Conservation (phyloP, 805 yeast genomes). For the Cyberlindnera xylosilytica region DNA sequence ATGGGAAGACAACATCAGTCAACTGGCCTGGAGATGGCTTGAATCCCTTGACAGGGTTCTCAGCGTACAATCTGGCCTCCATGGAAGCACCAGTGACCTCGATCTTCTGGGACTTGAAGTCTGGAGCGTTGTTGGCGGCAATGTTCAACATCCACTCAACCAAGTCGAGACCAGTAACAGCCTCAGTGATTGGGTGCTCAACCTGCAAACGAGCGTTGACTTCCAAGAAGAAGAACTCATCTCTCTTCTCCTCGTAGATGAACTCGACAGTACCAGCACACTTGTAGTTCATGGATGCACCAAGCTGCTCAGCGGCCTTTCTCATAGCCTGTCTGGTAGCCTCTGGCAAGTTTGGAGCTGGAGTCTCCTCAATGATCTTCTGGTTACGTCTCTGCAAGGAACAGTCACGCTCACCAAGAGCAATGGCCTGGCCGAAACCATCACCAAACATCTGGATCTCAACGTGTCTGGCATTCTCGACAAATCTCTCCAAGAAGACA, state of each 20-base stretch:
- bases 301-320: conserved; percentile 81
- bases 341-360: conserved; percentile 91
- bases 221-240: conserved; percentile 91
- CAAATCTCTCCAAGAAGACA: conserved; percentile 91
- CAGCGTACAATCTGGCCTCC: conserved; percentile 97
- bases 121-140: conserved; percentile 88
- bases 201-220: conserved; percentile 97
- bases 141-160: conserved; percentile 96
- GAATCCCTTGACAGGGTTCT: conserved; percentile 92
- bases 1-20: conserved; percentile 80
- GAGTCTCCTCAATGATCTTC: conserved; percentile 94
- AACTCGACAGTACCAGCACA: conserved; percentile 98
- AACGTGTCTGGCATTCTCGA: conserved; percentile 93
- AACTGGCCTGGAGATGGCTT: conserved; percentile 96
- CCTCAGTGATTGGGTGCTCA: conserved; percentile 96
- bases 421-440: conserved; percentile 89
- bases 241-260: conserved; percentile 81
- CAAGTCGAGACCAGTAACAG: conserved; percentile 90
- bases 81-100: conserved; percentile 81
- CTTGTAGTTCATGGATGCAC: conserved; percentile 79
- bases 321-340: conserved; percentile 72
- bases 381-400: conserved; percentile 97
- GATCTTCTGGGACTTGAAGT: conserved; percentile 53
- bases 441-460: conserved; percentile 97
- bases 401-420: conserved; percentile 96